These are phyloP conservation scores for Fusarium musae DNA, from an alignment of 2,329 filamentous ascomycete genomes.

Conservation along the genomic window DNA sequence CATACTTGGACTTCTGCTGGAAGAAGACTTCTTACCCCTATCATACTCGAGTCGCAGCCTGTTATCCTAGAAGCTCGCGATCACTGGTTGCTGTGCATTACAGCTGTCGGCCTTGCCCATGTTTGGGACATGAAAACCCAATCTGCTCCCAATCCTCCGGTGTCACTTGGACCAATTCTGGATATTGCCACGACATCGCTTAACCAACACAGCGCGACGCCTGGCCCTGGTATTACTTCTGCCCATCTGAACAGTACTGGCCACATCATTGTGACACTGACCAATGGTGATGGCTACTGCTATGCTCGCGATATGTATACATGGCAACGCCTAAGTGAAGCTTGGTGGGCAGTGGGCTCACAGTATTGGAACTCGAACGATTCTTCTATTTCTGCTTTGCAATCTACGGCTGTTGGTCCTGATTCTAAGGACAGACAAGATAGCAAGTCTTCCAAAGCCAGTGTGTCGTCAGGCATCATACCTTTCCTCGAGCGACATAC, in stretches of 20 bases:
- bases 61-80: slow-evolving; percentile 92
- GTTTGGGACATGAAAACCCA: slow-evolving; percentile 93
- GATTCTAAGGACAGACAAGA: slow-evolving; percentile 59
- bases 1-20: slow-evolving; percentile 95
- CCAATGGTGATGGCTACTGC: slow-evolving; percentile 92
- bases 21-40: slow-evolving; percentile 82
- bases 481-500: slow-evolving; percentile 94
- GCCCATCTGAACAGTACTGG: slow-evolving; percentile 91
- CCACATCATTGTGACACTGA: slow-evolving; percentile 87
- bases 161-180: slow-evolving; percentile 88
- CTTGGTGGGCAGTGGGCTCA: slow-evolving; percentile 97
- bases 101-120: slow-evolving; percentile 86
- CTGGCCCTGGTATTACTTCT: slow-evolving; percentile 86
- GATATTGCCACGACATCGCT: slow-evolving; percentile 86
- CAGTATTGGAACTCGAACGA: slow-evolving; percentile 99
- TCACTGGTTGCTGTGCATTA: slow-evolving; percentile 90
- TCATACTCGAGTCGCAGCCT: slow-evolving; percentile 90
- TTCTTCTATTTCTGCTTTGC: slow-evolving; percentile 83
- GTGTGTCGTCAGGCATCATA: slow-evolving; percentile 89
- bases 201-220: slow-evolving; percentile 77
- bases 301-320: slow-evolving; percentile 87
- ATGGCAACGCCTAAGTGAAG: slow-evolving; percentile 96
- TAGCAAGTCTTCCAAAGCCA: slow-evolving; percentile 59
- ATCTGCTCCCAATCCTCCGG: slow-evolving; percentile 85
- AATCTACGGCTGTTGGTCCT: slow-evolving; percentile 74